Conservation (phyloP, 164 flowering plant species). For the Liquidambar formosana region DNA sequence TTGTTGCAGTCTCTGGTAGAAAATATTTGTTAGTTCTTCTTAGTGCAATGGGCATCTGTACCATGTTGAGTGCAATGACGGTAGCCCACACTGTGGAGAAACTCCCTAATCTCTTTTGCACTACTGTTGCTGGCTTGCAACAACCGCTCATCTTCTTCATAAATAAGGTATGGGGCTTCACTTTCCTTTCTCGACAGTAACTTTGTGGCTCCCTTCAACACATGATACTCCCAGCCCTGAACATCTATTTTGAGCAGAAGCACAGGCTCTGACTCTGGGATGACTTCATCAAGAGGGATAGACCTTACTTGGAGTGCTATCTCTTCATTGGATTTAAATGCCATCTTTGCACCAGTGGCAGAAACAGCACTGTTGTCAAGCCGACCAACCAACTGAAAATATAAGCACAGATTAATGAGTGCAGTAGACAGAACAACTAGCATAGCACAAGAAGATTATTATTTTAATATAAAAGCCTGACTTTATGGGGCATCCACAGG, state of each 20-base stretch:
- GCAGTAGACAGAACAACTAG: neutral
- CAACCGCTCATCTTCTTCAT: conserved; percentile 91
- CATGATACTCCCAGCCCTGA: conserved; percentile 99
- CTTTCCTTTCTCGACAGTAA: conserved; percentile 69
- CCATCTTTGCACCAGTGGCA: conserved; percentile 87
- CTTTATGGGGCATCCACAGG: neutral
- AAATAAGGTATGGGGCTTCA: conserved; percentile 88
- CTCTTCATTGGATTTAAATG: conserved; percentile 94
- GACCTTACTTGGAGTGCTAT: conserved; percentile 74
- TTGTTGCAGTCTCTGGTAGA: neutral
- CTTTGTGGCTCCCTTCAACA: conserved; percentile 79
- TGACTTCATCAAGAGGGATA: conserved; percentile 79
- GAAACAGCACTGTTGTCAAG: conserved; percentile 97
- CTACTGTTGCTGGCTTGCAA: conserved; percentile 92
- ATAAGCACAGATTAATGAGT: neutral
- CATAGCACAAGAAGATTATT: neutral
- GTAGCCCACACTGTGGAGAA: conserved; percentile 74
- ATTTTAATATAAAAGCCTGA: conserved; percentile 3
- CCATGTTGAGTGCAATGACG: conserved; percentile 72
- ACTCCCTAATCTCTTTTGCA: conserved; percentile 75
- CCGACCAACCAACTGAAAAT: conserved; percentile 86
- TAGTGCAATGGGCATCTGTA: conserved; percentile 96
- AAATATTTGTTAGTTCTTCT: conserved; percentile 22
- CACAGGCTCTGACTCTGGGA: conserved; percentile 69
- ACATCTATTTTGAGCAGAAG: conserved; percentile 88